Base-by-base conservation (phyloP, 179 eudicot species). In the Drosera spatulata region DNA sequence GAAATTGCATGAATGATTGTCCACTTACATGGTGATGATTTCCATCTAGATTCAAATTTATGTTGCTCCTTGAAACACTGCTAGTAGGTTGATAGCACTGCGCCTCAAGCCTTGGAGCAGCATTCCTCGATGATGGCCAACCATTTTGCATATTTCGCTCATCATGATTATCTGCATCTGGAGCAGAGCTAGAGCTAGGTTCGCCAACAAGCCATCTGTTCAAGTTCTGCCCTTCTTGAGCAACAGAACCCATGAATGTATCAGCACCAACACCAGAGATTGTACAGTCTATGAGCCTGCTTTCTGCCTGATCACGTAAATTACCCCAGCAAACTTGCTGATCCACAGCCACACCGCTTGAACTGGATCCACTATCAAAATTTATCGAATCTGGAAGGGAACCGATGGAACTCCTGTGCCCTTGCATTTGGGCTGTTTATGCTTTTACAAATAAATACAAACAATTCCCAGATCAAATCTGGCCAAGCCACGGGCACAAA, bases 311-410 rank as follows among this genome's bases (percentile, higher is more conserved):
- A 59, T 77, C 80, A 42, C 64, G 77, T 41, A 78, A 66, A 70
- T 54, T 78, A 67, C 73, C 86, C 99, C 99, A 93, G 69, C 74
- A 66, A 47, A 78, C 66, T 55, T 83, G 88, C 60, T 72, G 87
- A 60, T 86, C 94, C 47, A 85, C 50, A 63, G 76, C 81, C 52
- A 69, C 67, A 62, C 84, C 86, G 64, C 69, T 73, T 63, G 96
- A 59, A 39, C 82, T 53, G 46, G 93, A 77, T 53, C 82, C 91
- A 69, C 73, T 85, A 61, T 89, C 89, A 61, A 84, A 81, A 66
- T 80, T 71, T 71, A 93, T 63, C 58, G 81, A 69, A 69, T 86
- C 99, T 54, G 95, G 83, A 73, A 89, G 78, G 59, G 96, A 80
- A 69, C 86, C 85, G 52, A 82, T 55, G 49, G 88, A 72, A 79